Evolutionary conservation across 257 asterid species (phyloP).

Genomic region (Coffea eugenioides): DNA sequence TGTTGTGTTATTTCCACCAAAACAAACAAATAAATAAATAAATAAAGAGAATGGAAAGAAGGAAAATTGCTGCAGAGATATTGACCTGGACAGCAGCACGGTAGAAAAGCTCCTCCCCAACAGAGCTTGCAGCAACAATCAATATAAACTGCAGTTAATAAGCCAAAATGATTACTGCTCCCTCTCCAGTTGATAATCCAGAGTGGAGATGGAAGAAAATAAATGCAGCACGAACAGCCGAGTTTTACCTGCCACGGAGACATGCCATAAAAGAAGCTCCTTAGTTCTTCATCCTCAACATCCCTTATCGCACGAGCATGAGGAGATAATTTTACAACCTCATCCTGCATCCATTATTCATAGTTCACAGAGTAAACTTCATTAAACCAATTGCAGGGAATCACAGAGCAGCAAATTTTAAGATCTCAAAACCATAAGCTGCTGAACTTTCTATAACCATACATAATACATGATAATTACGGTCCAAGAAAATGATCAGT

Average conservation of each 20-base stretch:
- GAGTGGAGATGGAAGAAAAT: not conserved
- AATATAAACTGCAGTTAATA: conserved; percentile 62
- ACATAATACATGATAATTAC: not conserved
- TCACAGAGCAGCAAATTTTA: not conserved
- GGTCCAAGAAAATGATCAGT: not conserved
- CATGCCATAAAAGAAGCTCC: conserved; percentile 91
- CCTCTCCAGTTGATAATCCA: not conserved
- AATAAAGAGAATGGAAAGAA: not conserved
- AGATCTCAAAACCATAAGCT: not conserved
- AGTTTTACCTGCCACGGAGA: conserved; percentile 88
- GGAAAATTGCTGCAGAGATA: not conserved
- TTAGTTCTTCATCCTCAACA: conserved; percentile 86
- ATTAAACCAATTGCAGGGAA: not conserved
- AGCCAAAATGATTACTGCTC: not conserved
- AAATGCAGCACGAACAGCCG: not conserved
- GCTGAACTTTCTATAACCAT: not conserved
- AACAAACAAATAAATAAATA: too few species aligned
- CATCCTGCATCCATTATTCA: conserved; percentile 51
- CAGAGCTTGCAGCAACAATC: conserved; percentile 94
- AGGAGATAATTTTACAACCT: conserved; percentile 94
- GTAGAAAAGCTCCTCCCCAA: conserved; percentile 96
- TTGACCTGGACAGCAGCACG: conserved; percentile 93
- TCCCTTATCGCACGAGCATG: conserved; percentile 97
- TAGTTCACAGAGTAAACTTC: not conserved
- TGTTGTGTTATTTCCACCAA: not conserved